Base-by-base conservation (phyloP, 768 basidiomycete genomes). In the Cantharellus anzutake region DNA sequence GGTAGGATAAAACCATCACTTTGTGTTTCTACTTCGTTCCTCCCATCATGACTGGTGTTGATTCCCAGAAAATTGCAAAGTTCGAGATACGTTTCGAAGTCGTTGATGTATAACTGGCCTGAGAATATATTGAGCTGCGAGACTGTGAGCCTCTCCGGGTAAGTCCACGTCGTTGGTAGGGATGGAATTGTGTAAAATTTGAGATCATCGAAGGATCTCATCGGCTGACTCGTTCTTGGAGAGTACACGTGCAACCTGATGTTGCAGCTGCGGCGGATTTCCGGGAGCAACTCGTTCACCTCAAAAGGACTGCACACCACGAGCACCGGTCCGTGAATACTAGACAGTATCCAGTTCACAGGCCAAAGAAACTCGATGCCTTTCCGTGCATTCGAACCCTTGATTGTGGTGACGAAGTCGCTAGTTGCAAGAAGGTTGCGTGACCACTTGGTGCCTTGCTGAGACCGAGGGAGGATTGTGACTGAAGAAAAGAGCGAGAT, bases 401-500 rank as follows among this genome's bases (percentile, higher is more conserved):
- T n/a, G 41, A 58, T 37, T 5, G 57, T 58, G n/a, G 5, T 14
- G 14, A 37, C 5, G 35, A 58, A 58, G 39, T 58, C 57, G n/a
- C 41, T 29, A 1, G 57, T 58, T 7, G 7, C 35, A 7, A 58
- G 5, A 39, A 58, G 11, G 7, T 41, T n/a, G 11, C 5, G 11
- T 35, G 11, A 58, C 34, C 38, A 58, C 53, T 34, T 14, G 29
- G n/a, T 34, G 14, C 2, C n/a, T 34, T 38, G 11, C 37, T 56
- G 14, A 34, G 35, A 56, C 14, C 11, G 37, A 56, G 37, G 14
- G 11, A 11, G 11, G 44, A 48, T 38, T 11, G 53, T 59, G 73
- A 73, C 5, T 39, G 60, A 0, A 2, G 5, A 4, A 65, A 69
- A 1, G 35, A 5, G 1, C 11, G 2, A 52, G 3, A 51, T 20